Evolutionary conservation across 2,329 filamentous ascomycete species (phyloP), one percentile per base, ranked within the genome.

Genomic region (Gremmenia infestans): DNA sequence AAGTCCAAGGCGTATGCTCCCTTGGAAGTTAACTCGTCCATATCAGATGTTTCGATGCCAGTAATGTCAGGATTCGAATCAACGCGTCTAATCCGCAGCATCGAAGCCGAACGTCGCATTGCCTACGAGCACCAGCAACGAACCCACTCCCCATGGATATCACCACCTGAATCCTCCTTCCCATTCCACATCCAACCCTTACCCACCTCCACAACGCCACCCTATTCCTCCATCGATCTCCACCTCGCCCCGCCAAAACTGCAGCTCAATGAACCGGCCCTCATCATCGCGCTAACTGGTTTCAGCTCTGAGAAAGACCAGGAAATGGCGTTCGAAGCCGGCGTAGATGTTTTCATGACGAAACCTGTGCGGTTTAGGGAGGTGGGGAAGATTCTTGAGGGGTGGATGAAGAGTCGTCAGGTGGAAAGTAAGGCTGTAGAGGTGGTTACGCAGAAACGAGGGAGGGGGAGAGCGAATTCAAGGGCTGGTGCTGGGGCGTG

Each of bases 291-390:
- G 0, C 63, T 82, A 25, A 81, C 79, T 0, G 79, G 78, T 0
- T 67, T 81, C n/a, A 78, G 75, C 2, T 76, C 74, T 32, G 67
- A 72, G 1, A 74, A 76, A 51, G 77, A 77, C 2, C 72, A 76
- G 52, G 70, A 74, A 25, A 74, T 78, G 60, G 78, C 79, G 0
- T 73, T 78, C 51, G 74, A 74, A 0, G 78, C 76, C 32, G 80
- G 80, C 0, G 70, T 82, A 5, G 78, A 83, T 53, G 57, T 81
- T 9, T 82, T 81, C 50, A 63, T 81, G 19, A 79, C 78, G 14
- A 81, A 80, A 65, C 78, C 78, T 0, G 74, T 80, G 48, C 51
- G 58, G 40, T 64, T 65, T 54, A 39, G 53, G 23, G 60, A 63
- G 37, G 58, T 65, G 8, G 60, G 60, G 3, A 61, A 42, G 28